Evolutionary conservation across 306 rosid genomes (phyloP), one percentile per base, ranked within the genome.

Genomic region (Herpetospermum pedunculosum): DNA sequence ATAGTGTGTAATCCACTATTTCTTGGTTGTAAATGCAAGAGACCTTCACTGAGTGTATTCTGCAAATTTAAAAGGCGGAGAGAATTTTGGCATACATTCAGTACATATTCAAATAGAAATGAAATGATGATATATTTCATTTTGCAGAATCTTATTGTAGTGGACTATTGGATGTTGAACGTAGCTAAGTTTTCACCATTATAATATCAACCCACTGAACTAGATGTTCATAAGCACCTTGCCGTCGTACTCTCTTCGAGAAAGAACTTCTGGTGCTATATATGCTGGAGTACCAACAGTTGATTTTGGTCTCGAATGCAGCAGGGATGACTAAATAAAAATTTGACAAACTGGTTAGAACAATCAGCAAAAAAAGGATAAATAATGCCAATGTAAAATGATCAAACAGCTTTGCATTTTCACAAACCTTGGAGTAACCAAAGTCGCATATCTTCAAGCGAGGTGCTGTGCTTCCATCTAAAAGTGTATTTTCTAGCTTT

Each of bases 281-380:
- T 70, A 70, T 28, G 74, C 74, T 3, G 74, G 74, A 14, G 74
- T 87, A 75, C 91, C 91, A 77, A 87, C 91, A 18, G 91, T 87
- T 72, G 91, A 87, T 72, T 84, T 84, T 73, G 91, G 91, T n/a
- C 85, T 82, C 18, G 91, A 84, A 49, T 87, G 91, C 78, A 87
- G 85, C 80, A 87, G 63, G 77, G 88, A 87, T 68, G 91, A 87
- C 91, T 87, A 55, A 70, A 81, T 43, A 59, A 25, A 47, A 43
- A 28, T 2, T 26, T 19, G 12, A 32, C 21, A 70, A 23, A 4
- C 16, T 7, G 19, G 26, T 70, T 7, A 70, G 49, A 16, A 70
- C 16, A 25, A 18, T 5, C 57, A 50, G 11, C 26, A 15, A 23
- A 40, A 23, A 10, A 41, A 2, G 11, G 68, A 16, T 2, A 68